Evolutionary conservation across 78 protist species (phyloP).

Genomic region (Diacronema lutheri): DNA sequence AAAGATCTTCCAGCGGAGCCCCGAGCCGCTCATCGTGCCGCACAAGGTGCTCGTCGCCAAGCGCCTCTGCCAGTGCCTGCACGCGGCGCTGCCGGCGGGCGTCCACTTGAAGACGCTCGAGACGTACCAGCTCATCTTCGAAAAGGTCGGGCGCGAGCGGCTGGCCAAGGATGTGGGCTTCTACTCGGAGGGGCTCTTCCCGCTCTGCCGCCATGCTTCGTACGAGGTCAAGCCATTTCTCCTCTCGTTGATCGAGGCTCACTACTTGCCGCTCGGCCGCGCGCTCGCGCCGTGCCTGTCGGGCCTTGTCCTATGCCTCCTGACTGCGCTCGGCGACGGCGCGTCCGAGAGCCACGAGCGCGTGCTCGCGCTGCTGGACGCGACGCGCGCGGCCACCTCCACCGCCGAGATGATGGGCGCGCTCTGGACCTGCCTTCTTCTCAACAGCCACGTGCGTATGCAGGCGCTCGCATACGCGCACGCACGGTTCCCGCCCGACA

Average conservation of each 20-base stretch:
- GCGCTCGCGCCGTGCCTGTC: slow-evolving; percentile 39
- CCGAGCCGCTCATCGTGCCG: slow-evolving; percentile 6
- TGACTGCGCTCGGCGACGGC: slow-evolving; percentile 4
- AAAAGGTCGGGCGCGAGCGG: not conserved
- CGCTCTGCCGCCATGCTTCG: slow-evolving; percentile 36
- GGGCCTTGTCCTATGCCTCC: slow-evolving; percentile 35
- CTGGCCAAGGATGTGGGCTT: slow-evolving; percentile 37
- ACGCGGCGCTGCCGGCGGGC: slow-evolving; percentile 49
- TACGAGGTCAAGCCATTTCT: slow-evolving; percentile 39
- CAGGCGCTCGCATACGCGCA: slow-evolving; percentile 1
- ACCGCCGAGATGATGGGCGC: not conserved
- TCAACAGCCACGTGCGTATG: not conserved
- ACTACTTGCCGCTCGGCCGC: slow-evolving; percentile 38
- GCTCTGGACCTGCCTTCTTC: slow-evolving; percentile 18
- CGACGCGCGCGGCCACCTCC: not conserved
- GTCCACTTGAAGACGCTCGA: slow-evolving; percentile 54
- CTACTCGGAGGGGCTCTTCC: slow-evolving; percentile 40
- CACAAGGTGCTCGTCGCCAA: slow-evolving; percentile 37
- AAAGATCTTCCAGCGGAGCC: slow-evolving; percentile 13
- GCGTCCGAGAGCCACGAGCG: not conserved
- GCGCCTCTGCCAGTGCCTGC: slow-evolving; percentile 52
- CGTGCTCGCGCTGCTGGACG: slow-evolving; percentile 9
- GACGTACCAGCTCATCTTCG: slow-evolving; percentile 38
- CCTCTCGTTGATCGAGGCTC: slow-evolving; percentile 36
- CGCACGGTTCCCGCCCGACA: too few species aligned